Evolutionary conservation across 768 basidiomycete species (phyloP).

Genomic region (Heimioporus sp.): DNA sequence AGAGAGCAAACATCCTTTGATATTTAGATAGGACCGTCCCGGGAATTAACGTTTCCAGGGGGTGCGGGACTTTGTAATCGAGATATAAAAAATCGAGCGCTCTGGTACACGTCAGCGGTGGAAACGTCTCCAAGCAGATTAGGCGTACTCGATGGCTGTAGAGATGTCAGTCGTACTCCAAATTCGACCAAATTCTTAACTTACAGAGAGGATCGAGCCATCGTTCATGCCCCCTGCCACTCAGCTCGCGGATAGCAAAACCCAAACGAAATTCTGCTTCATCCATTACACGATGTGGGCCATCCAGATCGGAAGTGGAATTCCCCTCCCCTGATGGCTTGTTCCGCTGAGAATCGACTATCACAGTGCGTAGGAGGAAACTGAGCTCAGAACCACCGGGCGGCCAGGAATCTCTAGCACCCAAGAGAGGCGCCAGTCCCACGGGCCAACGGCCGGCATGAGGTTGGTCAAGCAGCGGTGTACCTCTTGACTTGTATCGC

Average conservation of each 20-base stretch:
- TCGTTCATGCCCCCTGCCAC: slow-evolving; percentile 60
- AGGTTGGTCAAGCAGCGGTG: slow-evolving; percentile 19
- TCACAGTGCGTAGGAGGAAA: slow-evolving; percentile 79
- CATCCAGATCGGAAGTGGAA: slow-evolving; percentile 29
- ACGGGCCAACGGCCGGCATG: slow-evolving; percentile 50
- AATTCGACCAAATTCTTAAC: slow-evolving; percentile 29
- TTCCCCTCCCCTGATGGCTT: slow-evolving; percentile 14
- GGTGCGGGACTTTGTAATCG: slow-evolving; percentile 85
- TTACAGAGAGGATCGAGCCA: slow-evolving; percentile 83
- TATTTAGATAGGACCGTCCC: slow-evolving; percentile 77
- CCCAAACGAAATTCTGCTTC: slow-evolving; percentile 78
- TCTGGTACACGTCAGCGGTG: slow-evolving; percentile 36
- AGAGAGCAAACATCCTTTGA: slow-evolving; percentile 77
- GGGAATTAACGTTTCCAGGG: slow-evolving; percentile 72
- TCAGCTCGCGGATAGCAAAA: slow-evolving; percentile 79
- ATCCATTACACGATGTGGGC: slow-evolving; percentile 38
- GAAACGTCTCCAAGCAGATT: background rate
- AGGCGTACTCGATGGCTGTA: slow-evolving; percentile 22
- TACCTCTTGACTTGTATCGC: slow-evolving; percentile 16
- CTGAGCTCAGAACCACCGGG: slow-evolving; percentile 84
- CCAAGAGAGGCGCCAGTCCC: slow-evolving; percentile 71
- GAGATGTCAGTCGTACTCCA: slow-evolving; percentile 5
- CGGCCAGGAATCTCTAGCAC: slow-evolving; percentile 79
- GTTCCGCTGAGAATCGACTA: slow-evolving; percentile 71
- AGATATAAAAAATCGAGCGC: slow-evolving; percentile 89